These are phyloP conservation scores for Pseudogymnoascus sp. DNA, from an alignment of 2,329 filamentous ascomycete genomes.

Conservation along the genomic window DNA sequence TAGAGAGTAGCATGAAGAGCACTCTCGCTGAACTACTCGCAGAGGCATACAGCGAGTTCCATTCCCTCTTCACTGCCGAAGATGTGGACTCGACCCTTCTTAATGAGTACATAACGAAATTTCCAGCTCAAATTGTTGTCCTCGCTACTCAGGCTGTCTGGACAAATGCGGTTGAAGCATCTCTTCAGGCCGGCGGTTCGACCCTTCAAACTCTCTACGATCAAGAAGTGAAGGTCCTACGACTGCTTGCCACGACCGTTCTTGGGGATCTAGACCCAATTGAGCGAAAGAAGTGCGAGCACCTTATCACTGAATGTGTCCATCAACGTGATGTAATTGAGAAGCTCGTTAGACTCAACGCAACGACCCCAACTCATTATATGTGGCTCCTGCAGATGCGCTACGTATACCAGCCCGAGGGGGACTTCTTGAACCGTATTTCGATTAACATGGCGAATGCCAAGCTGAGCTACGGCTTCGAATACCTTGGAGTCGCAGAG, in stretches of 20 bases:
- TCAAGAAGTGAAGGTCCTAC: conserved; percentile 74
- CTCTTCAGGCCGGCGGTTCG: conserved; percentile 63
- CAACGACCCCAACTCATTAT: conserved; percentile 69
- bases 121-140: conserved; percentile 91
- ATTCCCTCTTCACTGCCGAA: conserved; percentile 63
- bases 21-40: conserved; percentile 84
- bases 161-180: conserved; percentile 77
- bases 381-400: conserved; percentile 96
- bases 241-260: conserved; percentile 79
- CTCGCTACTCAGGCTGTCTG: conserved; percentile 89
- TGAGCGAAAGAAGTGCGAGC: conserved; percentile 91
- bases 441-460: conserved; percentile 96
- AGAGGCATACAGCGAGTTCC: conserved; percentile 77
- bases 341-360: conserved; percentile 68
- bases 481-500: conserved; percentile 94
- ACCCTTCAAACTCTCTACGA: conserved; percentile 64
- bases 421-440: conserved; percentile 73
- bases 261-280: conserved; percentile 81
- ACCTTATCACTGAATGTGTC: conserved; percentile 96
- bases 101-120: conserved; percentile 70
- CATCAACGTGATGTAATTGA: conserved; percentile 92
- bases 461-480: conserved; percentile 89
- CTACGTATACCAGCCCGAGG: conserved; percentile 76
- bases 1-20: conserved; percentile 89
- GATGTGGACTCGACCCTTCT: conserved; percentile 62